Conservation (phyloP, 495 filamentous ascomycete species). For the Trichoderma parareesei region DNA sequence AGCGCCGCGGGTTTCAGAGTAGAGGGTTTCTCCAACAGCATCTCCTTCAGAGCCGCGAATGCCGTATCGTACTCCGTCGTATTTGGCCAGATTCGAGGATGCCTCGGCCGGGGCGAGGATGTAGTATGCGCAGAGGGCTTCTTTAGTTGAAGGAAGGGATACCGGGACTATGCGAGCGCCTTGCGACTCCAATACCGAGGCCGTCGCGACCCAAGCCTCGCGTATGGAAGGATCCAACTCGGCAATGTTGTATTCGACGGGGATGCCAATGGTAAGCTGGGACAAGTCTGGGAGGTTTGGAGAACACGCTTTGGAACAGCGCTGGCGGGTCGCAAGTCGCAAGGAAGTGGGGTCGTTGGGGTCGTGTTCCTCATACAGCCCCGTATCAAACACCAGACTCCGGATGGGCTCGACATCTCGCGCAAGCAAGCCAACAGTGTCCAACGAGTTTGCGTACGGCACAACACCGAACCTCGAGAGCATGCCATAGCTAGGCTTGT, state of each 20-base stretch:
- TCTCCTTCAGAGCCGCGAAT: conserved; percentile 35
- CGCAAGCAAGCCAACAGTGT: conserved; percentile 82
- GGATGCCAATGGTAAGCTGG: conserved; percentile 58
- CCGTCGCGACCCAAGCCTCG: conserved; percentile 54
- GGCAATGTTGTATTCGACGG: conserved; percentile 77
- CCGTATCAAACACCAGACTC: conserved; percentile 44
- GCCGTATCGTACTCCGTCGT: conserved; percentile 91
- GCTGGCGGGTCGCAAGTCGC: conserved; percentile 41
- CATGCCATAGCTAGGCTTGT: conserved; percentile 71
- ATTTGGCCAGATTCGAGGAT: conserved; percentile 94
- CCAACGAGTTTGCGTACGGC: conserved; percentile 90
- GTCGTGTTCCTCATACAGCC: conserved; percentile 50
- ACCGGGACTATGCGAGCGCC: conserved; percentile 67
- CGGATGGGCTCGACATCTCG: conserved; percentile 38
- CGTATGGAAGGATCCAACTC: conserved; percentile 64
- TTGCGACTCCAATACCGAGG: conserved; percentile 45
- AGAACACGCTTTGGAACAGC: conserved; percentile 37
- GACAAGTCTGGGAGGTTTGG: conserved; percentile 20
- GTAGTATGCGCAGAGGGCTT: conserved; percentile 89
- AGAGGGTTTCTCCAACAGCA: conserved; percentile 48
- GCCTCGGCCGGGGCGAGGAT: conserved; percentile 92
- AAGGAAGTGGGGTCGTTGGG: conserved; percentile 71
- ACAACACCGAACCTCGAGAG: conserved; percentile 82
- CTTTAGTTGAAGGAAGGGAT: conserved; percentile 74
- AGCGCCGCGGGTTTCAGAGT: conserved; percentile 59